Conservation (phyloP, 306 rosid genomes). For the Malus sylvestris region DNA sequence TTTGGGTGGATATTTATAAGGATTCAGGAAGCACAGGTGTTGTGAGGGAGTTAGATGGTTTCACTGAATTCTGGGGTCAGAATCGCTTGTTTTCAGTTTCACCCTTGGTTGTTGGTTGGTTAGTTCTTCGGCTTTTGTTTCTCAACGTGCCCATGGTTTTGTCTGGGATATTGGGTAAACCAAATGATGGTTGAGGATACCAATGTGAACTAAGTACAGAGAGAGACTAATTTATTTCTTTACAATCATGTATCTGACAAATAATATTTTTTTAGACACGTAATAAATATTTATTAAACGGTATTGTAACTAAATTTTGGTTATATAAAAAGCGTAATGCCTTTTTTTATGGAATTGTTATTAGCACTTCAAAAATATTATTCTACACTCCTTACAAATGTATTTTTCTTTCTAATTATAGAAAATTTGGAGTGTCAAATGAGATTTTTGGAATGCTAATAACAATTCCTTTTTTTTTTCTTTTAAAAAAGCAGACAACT, state of each 20-base stretch:
- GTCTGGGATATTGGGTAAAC: neutral
- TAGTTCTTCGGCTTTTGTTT: neutral
- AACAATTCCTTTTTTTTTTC: no score
- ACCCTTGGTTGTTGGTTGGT: conserved; percentile 3
- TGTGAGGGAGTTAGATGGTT: conserved; percentile 47
- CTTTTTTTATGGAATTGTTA: no score
- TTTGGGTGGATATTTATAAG: conserved; percentile 37
- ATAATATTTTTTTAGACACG: neutral
- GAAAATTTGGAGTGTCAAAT: no score
- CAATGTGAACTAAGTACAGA: neutral
- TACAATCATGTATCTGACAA: no score
- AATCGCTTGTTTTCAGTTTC: conserved; percentile 41
- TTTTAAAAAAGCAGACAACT: no score
- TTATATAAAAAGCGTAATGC: no score
- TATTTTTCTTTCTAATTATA: no score
- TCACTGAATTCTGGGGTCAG: conserved; percentile 26
- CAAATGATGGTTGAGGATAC: neutral
- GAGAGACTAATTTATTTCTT: neutral
- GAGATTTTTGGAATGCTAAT: no score
- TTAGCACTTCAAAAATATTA: no score
- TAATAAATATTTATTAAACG: no score
- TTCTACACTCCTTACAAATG: no score
- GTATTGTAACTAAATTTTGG: no score
- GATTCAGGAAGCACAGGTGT: neutral
- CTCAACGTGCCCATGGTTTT: conserved; percentile 17